Evolutionary conservation across 345 rosid genomes (phyloP).

Genomic region (Rhizophora mangle): DNA sequence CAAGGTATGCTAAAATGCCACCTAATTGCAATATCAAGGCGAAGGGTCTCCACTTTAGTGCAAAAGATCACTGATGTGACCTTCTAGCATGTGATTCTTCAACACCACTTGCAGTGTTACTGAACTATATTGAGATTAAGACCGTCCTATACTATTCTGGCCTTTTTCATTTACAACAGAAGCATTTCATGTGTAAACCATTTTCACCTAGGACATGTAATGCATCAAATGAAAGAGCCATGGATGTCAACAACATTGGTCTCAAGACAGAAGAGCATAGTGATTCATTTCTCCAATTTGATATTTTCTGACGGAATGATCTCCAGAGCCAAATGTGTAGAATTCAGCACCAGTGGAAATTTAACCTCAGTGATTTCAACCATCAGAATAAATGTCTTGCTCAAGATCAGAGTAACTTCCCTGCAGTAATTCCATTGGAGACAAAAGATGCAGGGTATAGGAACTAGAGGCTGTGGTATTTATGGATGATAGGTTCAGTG

Average conservation of each 20-base stretch:
- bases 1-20: too few relatives aligned
- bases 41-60: too few relatives aligned
- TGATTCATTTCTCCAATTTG: conserved; percentile 37
- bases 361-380: conserved; percentile 39
- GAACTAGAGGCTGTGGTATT: conserved; percentile 28
- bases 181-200: too few relatives aligned
- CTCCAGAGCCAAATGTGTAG: conserved; percentile 49
- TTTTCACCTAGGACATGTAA: conserved; percentile 10
- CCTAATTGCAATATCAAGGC: too few relatives aligned
- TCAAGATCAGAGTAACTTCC: conserved; percentile 60
- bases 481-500: conserved; percentile 48
- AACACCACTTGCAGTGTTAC: too few relatives aligned
- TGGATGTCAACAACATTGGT: conserved; percentile 32
- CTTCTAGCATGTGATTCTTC: too few relatives aligned
- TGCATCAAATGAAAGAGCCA: conserved; percentile 44
- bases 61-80: too few relatives aligned
- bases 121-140: too few relatives aligned
- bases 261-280: conserved; percentile 41
- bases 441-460: conserved; percentile 3
- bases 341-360: conserved; percentile 33
- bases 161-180: too few relatives aligned
- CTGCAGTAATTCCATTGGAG: conserved; percentile 45
- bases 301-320: conserved; percentile 21
- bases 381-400: conserved; percentile 42
- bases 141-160: too few relatives aligned